Conservation (phyloP, 257 asterid genomes). For the Paulownia fortunei region DNA sequence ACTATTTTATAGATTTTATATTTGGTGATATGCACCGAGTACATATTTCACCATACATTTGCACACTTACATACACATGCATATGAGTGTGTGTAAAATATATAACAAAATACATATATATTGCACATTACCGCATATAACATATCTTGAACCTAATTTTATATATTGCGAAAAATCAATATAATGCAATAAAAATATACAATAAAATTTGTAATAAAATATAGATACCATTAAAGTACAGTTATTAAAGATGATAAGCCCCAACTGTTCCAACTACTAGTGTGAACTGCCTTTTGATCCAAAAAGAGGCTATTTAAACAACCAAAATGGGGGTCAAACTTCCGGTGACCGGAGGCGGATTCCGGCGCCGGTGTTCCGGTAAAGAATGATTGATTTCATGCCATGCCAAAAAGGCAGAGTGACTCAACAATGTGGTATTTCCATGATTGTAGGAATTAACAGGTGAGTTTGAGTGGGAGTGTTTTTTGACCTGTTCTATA, state of each 20-base stretch:
- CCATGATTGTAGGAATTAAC: conserved; percentile 15
- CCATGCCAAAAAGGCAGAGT: background rate
- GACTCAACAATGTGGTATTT: conserved; percentile 9
- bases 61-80: too few species aligned
- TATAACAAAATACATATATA: too few species aligned
- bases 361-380: conserved; percentile 24
- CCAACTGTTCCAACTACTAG: conserved; percentile 23
- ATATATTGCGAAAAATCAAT: too few species aligned
- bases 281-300: background rate
- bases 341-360: conserved; percentile 11
- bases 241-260: background rate
- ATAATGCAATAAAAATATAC: too few species aligned
- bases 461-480: background rate
- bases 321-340: background rate
- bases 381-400: background rate
- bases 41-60: too few species aligned
- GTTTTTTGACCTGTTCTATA: background rate
- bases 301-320: background rate
- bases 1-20: too few species aligned
- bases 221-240: too few species aligned
- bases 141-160: too few species aligned
- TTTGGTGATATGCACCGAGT: too few species aligned
- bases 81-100: too few species aligned
- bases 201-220: too few species aligned
- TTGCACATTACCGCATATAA: too few species aligned